phyloP scores from a whole-genome alignment of 129 eudicot genomes.

The Cynara cardunculus region DNA sequence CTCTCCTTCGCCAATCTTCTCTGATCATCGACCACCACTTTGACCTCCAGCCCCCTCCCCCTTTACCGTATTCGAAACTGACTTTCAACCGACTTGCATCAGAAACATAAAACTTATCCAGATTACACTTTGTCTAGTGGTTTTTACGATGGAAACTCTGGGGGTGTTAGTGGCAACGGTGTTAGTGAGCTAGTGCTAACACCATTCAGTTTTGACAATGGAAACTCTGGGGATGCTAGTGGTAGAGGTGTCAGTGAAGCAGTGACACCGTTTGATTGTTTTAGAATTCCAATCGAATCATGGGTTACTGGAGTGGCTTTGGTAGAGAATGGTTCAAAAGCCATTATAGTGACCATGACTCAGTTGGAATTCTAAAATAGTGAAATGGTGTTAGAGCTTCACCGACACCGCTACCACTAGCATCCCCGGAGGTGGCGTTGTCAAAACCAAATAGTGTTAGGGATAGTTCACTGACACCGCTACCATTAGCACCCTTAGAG shows the following conservation, averaged over 20 bases:
- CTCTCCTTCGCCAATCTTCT: background rate
- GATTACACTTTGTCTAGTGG: background rate
- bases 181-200: background rate
- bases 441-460: too few species aligned
- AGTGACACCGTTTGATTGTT: background rate
- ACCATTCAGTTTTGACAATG: background rate
- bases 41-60: background rate
- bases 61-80: background rate
- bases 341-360: background rate
- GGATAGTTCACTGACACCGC: too few species aligned
- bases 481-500: too few species aligned
- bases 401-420: background rate
- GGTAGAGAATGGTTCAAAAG: too few species aligned
- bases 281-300: background rate
- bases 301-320: too few species aligned
- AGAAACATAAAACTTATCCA: background rate
- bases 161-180: background rate
- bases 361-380: background rate
- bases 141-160: background rate
- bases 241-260: background rate
- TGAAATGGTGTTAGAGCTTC: background rate
- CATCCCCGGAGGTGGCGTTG: background rate
- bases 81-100: background rate
- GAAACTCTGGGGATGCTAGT: background rate
- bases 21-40: background rate